Evolutionary conservation across 345 rosid species (phyloP).

Genomic region (Eucalyptus paniculata): DNA sequence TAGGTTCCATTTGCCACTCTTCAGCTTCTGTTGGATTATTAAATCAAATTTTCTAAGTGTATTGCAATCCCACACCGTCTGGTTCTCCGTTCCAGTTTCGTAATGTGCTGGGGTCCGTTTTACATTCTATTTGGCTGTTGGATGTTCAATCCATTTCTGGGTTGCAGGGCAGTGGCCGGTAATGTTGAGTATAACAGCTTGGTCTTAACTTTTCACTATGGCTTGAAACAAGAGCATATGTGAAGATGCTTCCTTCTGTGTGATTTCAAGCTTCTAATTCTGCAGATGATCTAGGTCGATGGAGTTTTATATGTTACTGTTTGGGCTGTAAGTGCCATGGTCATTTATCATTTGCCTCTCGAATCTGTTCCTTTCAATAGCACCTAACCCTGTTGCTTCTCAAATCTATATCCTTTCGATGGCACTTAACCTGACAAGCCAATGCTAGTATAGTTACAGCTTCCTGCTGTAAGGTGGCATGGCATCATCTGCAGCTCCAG

Average conservation of each 20-base stretch:
- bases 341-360: background rate
- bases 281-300: background rate
- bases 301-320: background rate
- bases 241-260: background rate
- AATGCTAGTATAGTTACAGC: background rate
- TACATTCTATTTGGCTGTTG: background rate
- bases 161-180: background rate
- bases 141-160: background rate
- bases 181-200: background rate
- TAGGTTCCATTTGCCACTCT: background rate
- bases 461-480: background rate
- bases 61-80: background rate
- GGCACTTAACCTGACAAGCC: background rate
- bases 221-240: background rate
- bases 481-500: background rate
- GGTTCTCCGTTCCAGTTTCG: background rate
- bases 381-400: background rate
- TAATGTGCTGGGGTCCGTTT: background rate
- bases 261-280: background rate
- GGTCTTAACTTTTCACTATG: background rate
- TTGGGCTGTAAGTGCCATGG: background rate
- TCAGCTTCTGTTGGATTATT: background rate
- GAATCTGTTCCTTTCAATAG: background rate
- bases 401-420: background rate
- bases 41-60: background rate